Base-by-base conservation (phyloP, 2,329 filamentous ascomycete genomes). In the Colletotrichum falcatum region DNA sequence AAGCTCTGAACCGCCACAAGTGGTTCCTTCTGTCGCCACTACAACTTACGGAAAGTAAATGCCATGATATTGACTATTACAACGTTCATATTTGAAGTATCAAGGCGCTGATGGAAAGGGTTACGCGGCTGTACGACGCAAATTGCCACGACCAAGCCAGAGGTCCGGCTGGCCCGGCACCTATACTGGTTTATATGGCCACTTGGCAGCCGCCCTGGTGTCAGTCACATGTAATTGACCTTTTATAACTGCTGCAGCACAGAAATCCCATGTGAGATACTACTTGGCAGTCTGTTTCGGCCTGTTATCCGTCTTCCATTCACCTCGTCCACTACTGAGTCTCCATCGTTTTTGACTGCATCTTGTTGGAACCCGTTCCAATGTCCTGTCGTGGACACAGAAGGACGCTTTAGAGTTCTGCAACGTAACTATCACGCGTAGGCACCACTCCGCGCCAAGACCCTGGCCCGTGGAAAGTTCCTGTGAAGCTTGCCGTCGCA, bases 401-500 rank as follows among this genome's bases (percentile, higher is more conserved):
- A 16, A 5, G 28, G 0, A n/a, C 18, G 28, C 28, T 11, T 53
- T 53, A n/a, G 18, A n/a, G 28, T 30, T n/a, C 16, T n/a, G 11
- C 18, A n/a, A n/a, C 28, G 18, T 6, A 23, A 46, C 14, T 5
- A n/a, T 12, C 18, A n/a, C 5, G 16, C 26, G 28, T 33, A n/a
- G 44, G 9, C 44, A 12, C 9, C 28, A 14, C 26, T 53, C 49
- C 49, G 5, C n/a, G 28, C 28, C 28, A n/a, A 33, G 26, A 7
- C 5, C 26, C 20, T 33, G 28, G 9, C 20, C 9, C 20, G 51
- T 3, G 11, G 30, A 12, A 33, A n/a, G 28, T 20, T 20, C 14
- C 18, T n/a, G 8, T 77, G n/a, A 5, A 37, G 20, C 14, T 11
- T 23, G 4, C 5, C 79, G 39, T 37, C 5, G 33, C n/a, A 2